phyloP scores from a whole-genome alignment of 352 stramenopile genomes.

The Phytophthora podocarpi region DNA sequence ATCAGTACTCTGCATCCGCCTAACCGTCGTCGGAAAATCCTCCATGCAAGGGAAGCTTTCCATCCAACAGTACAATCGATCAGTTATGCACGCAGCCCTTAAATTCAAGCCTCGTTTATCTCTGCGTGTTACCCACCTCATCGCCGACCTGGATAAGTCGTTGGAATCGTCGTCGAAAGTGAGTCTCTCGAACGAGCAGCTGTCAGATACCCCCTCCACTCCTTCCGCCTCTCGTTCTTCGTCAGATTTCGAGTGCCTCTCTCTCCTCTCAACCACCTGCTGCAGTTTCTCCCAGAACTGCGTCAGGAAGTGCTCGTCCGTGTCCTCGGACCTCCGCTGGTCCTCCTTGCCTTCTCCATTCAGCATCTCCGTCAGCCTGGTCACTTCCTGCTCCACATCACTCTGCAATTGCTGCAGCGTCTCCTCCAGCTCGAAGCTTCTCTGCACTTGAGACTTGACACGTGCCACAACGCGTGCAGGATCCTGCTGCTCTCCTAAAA shows the following conservation, averaged over 20 bases:
- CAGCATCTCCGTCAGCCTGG: slow-evolving; percentile 7
- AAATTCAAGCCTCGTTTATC: no score
- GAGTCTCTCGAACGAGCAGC: slow-evolving; percentile 42
- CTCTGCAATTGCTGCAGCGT: slow-evolving; percentile 16
- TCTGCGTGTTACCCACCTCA: slow-evolving; percentile 34
- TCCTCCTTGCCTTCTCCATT: slow-evolving; percentile 2
- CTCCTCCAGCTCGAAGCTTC: slow-evolving; percentile 13
- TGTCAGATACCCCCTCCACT: slow-evolving; percentile 13
- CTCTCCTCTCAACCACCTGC: background rate
- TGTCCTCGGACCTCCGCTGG: no score
- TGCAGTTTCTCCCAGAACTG: slow-evolving; percentile 31
- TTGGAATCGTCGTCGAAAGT: slow-evolving; percentile 51
- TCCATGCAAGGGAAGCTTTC: slow-evolving; percentile 48
- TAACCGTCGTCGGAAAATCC: slow-evolving; percentile 37
- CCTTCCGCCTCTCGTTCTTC: slow-evolving; percentile 8
- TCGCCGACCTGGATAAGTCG: slow-evolving; percentile 42
- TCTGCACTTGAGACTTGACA: slow-evolving; percentile 4
- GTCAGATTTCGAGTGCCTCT: slow-evolving; percentile 3
- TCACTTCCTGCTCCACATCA: slow-evolving; percentile 11
- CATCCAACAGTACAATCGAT: background rate
- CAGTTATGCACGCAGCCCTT: background rate
- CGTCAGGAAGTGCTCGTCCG: slow-evolving; percentile 19
- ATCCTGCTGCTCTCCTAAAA: slow-evolving; percentile 2
- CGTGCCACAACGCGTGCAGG: slow-evolving; percentile 2
- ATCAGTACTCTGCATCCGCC: slow-evolving; percentile 28